Evolutionary conservation across 2,329 filamentous ascomycete genomes (phyloP).

Genomic region (Botrytis hyacinthi): DNA sequence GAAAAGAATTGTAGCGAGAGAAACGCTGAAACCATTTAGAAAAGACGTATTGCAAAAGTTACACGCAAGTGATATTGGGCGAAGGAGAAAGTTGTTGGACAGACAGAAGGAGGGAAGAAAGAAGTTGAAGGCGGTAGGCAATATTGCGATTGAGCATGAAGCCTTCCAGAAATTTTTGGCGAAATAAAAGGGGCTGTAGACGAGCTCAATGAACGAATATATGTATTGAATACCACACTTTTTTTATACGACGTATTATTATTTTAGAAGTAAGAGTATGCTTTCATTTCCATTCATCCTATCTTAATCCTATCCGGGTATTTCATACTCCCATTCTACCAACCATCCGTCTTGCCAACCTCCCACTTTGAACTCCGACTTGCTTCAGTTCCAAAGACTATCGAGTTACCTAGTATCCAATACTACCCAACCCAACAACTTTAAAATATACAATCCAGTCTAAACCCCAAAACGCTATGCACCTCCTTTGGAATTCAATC

Average conservation of each 20-base stretch:
- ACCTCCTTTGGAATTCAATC: background rate
- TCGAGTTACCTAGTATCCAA: background rate
- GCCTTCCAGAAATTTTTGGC: conserved; percentile 93
- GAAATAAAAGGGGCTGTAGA: conserved; percentile 51
- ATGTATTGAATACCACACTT: background rate
- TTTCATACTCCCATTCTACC: background rate
- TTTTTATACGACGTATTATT: background rate
- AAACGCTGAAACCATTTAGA: conserved; percentile 93
- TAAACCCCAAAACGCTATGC: background rate
- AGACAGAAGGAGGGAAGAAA: conserved; percentile 97
- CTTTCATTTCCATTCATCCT: background rate
- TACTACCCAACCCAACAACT: background rate
- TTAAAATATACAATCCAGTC: background rate
- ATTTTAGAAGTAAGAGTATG: background rate
- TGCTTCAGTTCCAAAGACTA: background rate
- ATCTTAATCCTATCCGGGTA: background rate
- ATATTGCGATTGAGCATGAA: conserved; percentile 93
- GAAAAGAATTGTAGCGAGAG: conserved; percentile 78
- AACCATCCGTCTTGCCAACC: background rate
- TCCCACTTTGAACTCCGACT: background rate
- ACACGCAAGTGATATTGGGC: conserved; percentile 82
- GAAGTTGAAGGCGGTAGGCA: conserved; percentile 78
- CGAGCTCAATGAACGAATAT: background rate
- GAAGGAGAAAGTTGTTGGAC: conserved; percentile 83
- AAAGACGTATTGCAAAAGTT: conserved; percentile 94